Percentiles rank a stretch among this genome's conserved stretches.
Conservation (phyloP, 73 alveolate genomes). For the Tetrahymena borealis region DNA sequence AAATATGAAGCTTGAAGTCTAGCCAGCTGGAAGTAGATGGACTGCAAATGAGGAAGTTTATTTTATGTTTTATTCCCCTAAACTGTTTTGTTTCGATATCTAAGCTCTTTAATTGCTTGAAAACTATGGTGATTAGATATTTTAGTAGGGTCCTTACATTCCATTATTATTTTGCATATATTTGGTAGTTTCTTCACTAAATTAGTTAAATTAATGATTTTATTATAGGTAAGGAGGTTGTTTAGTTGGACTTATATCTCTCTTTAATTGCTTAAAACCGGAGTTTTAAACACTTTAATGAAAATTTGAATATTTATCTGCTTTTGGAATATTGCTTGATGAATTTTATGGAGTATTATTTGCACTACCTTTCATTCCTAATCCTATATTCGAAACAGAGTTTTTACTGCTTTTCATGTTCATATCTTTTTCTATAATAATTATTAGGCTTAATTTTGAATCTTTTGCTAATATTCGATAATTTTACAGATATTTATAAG, state of each 20-base stretch:
- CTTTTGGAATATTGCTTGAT: not conserved
- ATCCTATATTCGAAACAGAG: not conserved
- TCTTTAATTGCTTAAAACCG: not conserved
- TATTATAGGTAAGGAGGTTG: not conserved
- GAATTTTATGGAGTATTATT: not conserved
- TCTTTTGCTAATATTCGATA: too few species aligned
- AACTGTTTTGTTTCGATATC: not conserved
- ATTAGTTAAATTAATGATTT: not conserved
- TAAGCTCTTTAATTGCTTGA: not conserved
- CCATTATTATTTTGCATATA: not conserved
- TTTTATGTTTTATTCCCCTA: not conserved
- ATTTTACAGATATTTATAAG: too few species aligned
- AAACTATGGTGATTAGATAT: not conserved
- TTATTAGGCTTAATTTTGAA: too few species aligned
- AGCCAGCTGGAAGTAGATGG: not conserved
- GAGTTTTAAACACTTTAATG: not conserved
- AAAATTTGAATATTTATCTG: not conserved
- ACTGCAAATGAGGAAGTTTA: not conserved
- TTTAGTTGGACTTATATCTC: not conserved
- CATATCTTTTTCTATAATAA: not conserved
- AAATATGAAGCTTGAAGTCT: not conserved
- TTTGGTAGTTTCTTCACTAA: not conserved
- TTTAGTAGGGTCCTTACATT: not conserved
- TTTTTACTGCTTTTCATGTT: not conserved
- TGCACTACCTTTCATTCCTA: not conserved